Evolutionary conservation across 345 rosid genomes (phyloP), one percentile per base, ranked within the genome.

Genomic region (Rhizophora apiculata): DNA sequence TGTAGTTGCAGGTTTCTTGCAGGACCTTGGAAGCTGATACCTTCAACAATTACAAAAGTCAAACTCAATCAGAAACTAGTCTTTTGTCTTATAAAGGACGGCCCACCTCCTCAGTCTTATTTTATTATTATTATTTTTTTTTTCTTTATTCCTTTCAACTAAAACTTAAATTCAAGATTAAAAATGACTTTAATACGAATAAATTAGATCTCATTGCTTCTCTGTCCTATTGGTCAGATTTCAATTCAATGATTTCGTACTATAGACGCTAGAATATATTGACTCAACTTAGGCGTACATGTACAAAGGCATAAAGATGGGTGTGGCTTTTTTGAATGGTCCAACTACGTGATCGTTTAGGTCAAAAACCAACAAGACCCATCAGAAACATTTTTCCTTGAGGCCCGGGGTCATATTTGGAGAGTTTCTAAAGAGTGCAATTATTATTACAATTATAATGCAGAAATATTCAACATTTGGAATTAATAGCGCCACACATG

Each of bases 1-100:
- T 91, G 76, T 94, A 89, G 80, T 88, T 88, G 88, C 99, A 94
- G 18, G 99, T 94, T 78, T 94, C 99, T 65, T 91, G 97, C 64
- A 94, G 82, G 55, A 94, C 97, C 79, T 83, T 94, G 3, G 99
- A 84, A 56, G 96, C 95, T 62, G 99, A 89, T 67, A 82, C 96
- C 98, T 94, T 69, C 63, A 18, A 34, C 54, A 8, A 26, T 21
- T 19, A 49, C 24, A 39, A 69, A 24, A 63, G 20, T 57, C 29
- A 69, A 58, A 20, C 27, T 59, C 29, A 67, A 24, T 73, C 46
- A n/a, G 18, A 20, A 10, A 57, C 36, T 52, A 37, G 34, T 69
- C 55, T 52, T 55, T 63, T 56, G 34, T 60, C 54, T 39, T 24
- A 61, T 29, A 64, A 67, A 34, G 15, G 59, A 19, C 21, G 10